Base-by-base conservation (phyloP, 495 filamentous ascomycete genomes). In the Terfezia claveryi region DNA sequence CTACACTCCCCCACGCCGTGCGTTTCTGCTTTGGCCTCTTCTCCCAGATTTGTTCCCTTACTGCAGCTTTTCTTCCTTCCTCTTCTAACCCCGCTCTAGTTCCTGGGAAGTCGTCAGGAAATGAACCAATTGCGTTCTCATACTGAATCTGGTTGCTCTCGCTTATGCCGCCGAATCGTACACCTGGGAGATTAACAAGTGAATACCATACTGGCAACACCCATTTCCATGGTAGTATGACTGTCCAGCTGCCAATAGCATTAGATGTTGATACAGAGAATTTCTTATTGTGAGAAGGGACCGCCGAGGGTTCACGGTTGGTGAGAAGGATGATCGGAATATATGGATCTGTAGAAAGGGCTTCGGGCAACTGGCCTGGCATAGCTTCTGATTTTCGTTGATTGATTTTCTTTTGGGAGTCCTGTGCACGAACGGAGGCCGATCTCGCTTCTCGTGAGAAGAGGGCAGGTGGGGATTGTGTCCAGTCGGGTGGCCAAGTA, bases 211-310 rank as follows among this genome's bases (percentile, higher is more conserved):
- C 69, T 1, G 87, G 80, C 20, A 74, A 67, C 36, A 95, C 81
- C 59, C 86, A 94, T 62, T 87, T 89, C 88, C 91, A 96, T 0
- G 91, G 91, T 3, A 91, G 71, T 36, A 96, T 72, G 1, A 98
- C 61, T 1, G 83, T 92, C 87, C 88, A 96, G 1, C 72, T 78
- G 0, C 83, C 82, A 50, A 62, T 62, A 6, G 60, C 54, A 6
- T 56, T 56, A 11, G 52, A 62, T 4, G 55, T 53, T 5, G 59
- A 55, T 73, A 64, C 10, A 75, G 41, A 46, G 41, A 46, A 46
- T 9, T 14, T 46, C 4, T 6, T 46, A 46, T 20, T 20, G 12
- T 46, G 41, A 14, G 41, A 14, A 14, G 17, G 41, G 4, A 46
- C 12, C 8, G 4, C 14, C 4, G 41, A 46, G 17, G 8, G 41